These are phyloP conservation scores for Solanum aculeatissimum DNA, from an alignment of 305 asterid genomes.

Conservation along the genomic window DNA sequence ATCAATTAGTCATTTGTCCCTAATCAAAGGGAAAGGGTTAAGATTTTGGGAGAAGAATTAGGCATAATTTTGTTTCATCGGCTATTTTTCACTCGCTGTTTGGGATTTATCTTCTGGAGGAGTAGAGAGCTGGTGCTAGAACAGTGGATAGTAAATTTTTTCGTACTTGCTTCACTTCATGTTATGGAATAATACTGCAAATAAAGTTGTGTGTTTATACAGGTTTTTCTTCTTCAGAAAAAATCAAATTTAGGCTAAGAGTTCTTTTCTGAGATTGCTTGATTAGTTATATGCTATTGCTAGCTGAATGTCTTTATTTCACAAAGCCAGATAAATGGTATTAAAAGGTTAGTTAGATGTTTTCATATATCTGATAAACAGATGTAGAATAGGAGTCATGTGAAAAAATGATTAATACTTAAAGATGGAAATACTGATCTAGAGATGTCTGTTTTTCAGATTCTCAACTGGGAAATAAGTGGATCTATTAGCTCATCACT, in stretches of 20 bases:
- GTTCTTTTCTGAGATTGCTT: neutral
- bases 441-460: neutral
- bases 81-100: neutral
- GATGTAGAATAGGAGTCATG: neutral
- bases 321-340: neutral
- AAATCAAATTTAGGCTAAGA: neutral
- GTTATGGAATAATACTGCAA: neutral
- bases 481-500: neutral
- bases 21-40: neutral
- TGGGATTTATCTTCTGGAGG: conserved; percentile 8
- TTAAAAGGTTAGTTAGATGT: neutral
- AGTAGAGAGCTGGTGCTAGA: neutral
- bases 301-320: neutral
- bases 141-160: neutral
- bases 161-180: neutral
- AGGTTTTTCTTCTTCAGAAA: neutral
- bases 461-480: neutral
- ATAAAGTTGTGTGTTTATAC: neutral
- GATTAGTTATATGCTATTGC: neutral
- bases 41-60: neutral
- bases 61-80: neutral
- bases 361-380: neutral
- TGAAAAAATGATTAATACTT: neutral
- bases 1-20: neutral
- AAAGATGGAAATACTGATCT: neutral